These are phyloP conservation scores for Pholiota conissans DNA, from an alignment of 768 basidiomycete genomes.

Conservation along the genomic window DNA sequence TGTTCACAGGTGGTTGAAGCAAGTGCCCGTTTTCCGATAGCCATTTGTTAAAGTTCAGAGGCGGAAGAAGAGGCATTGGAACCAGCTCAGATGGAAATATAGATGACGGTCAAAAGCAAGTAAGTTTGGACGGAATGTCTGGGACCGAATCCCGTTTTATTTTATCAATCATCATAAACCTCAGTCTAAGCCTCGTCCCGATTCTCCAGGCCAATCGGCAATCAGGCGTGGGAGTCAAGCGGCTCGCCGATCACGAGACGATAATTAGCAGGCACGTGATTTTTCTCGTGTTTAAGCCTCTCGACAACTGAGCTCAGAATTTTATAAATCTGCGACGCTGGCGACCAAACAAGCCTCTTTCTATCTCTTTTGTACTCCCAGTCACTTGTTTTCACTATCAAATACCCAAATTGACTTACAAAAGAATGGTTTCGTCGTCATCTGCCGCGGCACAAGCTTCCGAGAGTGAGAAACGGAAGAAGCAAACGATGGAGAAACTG, in stretches of 20 bases:
- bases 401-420: not conserved
- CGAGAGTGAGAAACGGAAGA: conserved; percentile 45
- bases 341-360: not conserved
- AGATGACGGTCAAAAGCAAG: not conserved
- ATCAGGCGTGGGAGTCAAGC: not conserved
- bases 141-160: not conserved
- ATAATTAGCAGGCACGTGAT: conserved; percentile 9
- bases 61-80: conserved; percentile 71
- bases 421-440: conserved; percentile 34
- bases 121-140: not conserved
- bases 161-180: not conserved
- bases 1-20: conserved; percentile 90
- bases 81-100: not conserved
- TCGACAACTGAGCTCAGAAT: not conserved
- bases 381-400: not conserved
- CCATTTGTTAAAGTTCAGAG: conserved; percentile 92
- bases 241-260: not conserved
- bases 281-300: conserved; percentile 11
- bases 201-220: too few relatives aligned
- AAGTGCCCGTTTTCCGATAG: conserved; percentile 76
- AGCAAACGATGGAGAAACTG: conserved; percentile 53
- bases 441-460: conserved; percentile 28
- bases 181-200: too few relatives aligned
- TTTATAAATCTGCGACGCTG: conserved; percentile 1
- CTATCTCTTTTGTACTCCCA: not conserved